Evolutionary conservation across 345 rosid species (phyloP).

Genomic region (Eucalyptus albens): DNA sequence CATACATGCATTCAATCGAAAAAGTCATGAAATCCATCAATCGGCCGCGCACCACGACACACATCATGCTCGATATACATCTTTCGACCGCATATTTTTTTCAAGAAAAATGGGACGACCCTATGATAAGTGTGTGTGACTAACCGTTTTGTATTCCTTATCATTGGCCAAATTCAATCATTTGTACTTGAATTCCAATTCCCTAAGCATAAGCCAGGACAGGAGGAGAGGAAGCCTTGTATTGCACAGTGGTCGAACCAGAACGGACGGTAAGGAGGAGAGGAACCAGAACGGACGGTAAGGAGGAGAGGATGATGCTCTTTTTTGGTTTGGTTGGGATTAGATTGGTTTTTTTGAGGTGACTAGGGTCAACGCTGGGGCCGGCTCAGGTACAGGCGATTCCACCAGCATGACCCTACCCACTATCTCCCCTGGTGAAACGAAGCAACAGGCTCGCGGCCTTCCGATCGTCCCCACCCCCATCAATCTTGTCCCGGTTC

Average conservation of each 20-base stretch:
- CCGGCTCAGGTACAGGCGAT: not conserved
- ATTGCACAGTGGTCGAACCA: not conserved
- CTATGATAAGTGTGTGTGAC: too few species aligned
- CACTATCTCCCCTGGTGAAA: not conserved
- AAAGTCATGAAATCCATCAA: not conserved
- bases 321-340: not conserved
- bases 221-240: not conserved
- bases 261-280: not conserved
- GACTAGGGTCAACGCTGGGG: not conserved
- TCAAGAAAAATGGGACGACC: not conserved
- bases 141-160: not conserved
- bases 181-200: not conserved
- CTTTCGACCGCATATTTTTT: not conserved
- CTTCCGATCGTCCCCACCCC: not conserved
- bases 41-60: not conserved
- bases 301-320: not conserved
- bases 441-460: not conserved
- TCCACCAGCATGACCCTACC: not conserved
- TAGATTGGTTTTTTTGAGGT: not conserved
- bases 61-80: accelerated
- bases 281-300: not conserved
- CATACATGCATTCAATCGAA: not conserved
- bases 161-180: not conserved
- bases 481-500: not conserved
- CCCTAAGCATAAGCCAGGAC: not conserved